Base-by-base conservation (phyloP, 345 rosid species). In the Aurinia saxatilis region DNA sequence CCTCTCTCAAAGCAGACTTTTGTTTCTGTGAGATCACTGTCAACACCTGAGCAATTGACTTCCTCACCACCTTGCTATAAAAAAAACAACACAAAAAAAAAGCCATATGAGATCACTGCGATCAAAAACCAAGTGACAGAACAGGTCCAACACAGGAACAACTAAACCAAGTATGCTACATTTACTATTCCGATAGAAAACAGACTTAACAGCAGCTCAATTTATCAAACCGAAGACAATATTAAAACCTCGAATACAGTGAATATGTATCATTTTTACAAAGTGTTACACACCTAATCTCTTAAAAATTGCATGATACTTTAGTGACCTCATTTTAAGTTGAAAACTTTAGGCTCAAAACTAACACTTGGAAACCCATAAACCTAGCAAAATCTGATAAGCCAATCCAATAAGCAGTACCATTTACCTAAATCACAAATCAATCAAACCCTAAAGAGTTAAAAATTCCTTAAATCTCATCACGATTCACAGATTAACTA, bases 21-120 rank as follows among this genome's bases (percentile, higher is more conserved):
- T 91, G 98, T 63, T 77, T 88, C 76, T 91, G 98, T 3, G 96
- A 88, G 57, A 81, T 81, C 47, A 91, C 95, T 0, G 98, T 91
- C 90, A 91, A 70, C 1, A 91, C 96, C 67, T 88, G 95, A 2
- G 95, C 96, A 17, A 91, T 88, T 2, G 91, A 84, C 84, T 82
- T 64, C 81, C 96, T 83, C 78, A 91, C 98, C 53, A 91, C 95
- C 95, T 88, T 88, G 49, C 98, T 91, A 85, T 67, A 74, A n/a
- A 21, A 21, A 21, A 50, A 14, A 1, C 17, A 64, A 41, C 39
- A 49, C 7, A 56, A 34, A 45, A 17, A n/a, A 55, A 0, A 55
- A 1, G 36, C 33, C 52, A 15, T 47, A 47, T 48, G 0, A 39
- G 34, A 47, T 21, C 31, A 47, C 37, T 5, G 36, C 3, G 1